These are phyloP conservation scores for Mallotus japonicus DNA, from an alignment of 441 rosid genomes.

Conservation along the genomic window DNA sequence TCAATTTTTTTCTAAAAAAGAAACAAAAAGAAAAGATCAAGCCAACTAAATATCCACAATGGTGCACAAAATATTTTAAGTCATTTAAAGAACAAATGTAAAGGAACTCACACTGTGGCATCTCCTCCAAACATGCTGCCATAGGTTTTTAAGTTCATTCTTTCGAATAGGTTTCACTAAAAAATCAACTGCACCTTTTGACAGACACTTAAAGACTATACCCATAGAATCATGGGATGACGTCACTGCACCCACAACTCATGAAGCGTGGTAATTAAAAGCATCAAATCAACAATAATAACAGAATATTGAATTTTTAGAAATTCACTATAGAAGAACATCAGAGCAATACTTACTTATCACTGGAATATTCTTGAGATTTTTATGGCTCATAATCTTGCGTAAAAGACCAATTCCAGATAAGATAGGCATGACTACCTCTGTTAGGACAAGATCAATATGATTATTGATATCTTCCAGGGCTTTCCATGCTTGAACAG, in stretches of 20 bases:
- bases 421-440: conserved; percentile 67
- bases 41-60: not conserved
- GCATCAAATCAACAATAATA: conserved; percentile 11
- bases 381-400: conserved; percentile 79
- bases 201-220: conserved; percentile 83
- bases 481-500: conserved; percentile 68
- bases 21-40: not conserved
- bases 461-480: conserved; percentile 63
- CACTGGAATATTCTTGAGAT: conserved; percentile 66
- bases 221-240: conserved; percentile 87
- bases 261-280: conserved; percentile 27
- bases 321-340: not conserved
- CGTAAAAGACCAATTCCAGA: conserved; percentile 67
- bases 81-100: not conserved
- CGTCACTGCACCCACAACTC: conserved; percentile 75
- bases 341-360: conserved; percentile 50
- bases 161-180: conserved; percentile 88
- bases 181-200: conserved; percentile 92
- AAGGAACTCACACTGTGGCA: conserved; percentile 62
- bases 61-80: not conserved
- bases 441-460: conserved; percentile 68
- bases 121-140: conserved; percentile 98
- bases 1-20: not conserved
- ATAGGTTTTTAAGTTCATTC: conserved; percentile 83
- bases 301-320: not conserved